Conservation (phyloP, 1,139 yeast species). For the Hansenula lynferdii region DNA sequence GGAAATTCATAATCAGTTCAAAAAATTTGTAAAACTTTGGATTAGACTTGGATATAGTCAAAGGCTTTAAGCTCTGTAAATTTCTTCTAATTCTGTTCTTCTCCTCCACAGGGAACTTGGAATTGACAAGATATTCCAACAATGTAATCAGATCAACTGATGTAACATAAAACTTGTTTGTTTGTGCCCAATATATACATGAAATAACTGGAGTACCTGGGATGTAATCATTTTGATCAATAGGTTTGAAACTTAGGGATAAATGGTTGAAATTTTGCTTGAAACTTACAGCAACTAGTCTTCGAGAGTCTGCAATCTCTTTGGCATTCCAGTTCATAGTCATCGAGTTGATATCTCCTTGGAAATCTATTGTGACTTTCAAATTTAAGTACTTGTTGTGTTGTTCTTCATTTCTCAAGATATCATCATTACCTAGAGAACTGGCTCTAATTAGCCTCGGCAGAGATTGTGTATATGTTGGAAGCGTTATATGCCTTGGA, state of each 20-base stretch:
- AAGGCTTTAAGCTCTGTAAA: constrained; percentile 60
- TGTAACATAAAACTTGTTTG: constrained; percentile 45
- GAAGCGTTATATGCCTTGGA: not conserved
- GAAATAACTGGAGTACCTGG: constrained; percentile 34
- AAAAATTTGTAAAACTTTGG: constrained; percentile 45
- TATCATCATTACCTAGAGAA: not conserved
- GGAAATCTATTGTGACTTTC: constrained; percentile 16
- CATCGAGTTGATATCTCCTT: constrained; percentile 23
- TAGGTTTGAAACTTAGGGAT: constrained; percentile 16
- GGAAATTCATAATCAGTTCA: constrained; percentile 57
- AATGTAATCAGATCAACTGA: constrained; percentile 61
- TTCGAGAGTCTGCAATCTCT: constrained; percentile 29
- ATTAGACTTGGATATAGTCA: constrained; percentile 38
- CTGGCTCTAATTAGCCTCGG: constrained; percentile 4
- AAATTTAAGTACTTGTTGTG: constrained; percentile 5
- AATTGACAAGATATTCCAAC: constrained; percentile 47
- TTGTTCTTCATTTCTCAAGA: not conserved
- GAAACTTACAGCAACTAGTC: constrained; percentile 35
- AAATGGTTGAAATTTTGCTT: constrained; percentile 19
- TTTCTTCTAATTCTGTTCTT: constrained; percentile 68
- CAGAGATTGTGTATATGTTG: not conserved
- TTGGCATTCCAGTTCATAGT: constrained; percentile 32
- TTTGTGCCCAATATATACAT: constrained; percentile 58
- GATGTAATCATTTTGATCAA: constrained; percentile 17
- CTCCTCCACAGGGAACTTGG: constrained; percentile 60